Evolutionary conservation across 495 filamentous ascomycete genomes (phyloP).

Genomic region (Physcia stellaris): DNA sequence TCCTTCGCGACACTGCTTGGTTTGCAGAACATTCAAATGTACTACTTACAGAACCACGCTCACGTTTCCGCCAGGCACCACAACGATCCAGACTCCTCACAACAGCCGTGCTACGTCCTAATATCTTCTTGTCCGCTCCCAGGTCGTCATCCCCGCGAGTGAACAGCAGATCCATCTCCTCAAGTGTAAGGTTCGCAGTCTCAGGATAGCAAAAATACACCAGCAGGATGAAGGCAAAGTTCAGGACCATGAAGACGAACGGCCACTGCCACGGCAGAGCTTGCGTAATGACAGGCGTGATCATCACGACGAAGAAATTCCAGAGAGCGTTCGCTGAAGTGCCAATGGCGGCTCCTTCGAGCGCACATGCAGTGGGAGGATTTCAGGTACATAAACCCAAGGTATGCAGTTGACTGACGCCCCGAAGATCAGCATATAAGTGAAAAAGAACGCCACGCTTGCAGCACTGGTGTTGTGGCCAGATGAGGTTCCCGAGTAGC

Average conservation of each 20-base stretch:
- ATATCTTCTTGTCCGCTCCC: neutral
- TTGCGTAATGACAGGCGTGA: constrained; percentile 41
- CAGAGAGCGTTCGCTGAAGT: constrained; percentile 31
- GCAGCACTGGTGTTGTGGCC: constrained; percentile 24
- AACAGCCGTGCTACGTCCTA: constrained; percentile 1
- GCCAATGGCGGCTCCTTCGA: constrained; percentile 29
- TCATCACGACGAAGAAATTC: constrained; percentile 48
- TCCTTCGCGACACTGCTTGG: neutral
- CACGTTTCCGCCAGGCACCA: constrained; percentile 1
- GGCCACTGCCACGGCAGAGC: constrained; percentile 44
- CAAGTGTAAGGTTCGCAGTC: constrained; percentile 22
- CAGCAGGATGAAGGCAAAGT: constrained; percentile 34
- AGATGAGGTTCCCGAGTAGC: constrained; percentile 16
- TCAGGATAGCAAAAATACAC: constrained; percentile 40
- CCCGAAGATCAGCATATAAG: constrained; percentile 36
- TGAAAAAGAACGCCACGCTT: constrained; percentile 34
- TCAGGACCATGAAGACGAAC: constrained; percentile 46
- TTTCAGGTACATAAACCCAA: constrained; percentile 34
- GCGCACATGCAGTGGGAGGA: constrained; percentile 28
- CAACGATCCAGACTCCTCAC: constrained; percentile 3
- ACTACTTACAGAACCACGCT: neutral
- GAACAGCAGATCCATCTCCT: constrained; percentile 17
- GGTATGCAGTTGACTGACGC: constrained; percentile 33
- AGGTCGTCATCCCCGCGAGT: neutral
- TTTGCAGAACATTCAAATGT: neutral